Evolutionary conservation across 805 yeast genomes (phyloP).

Genomic region (Metschnikowia chrysomelidarum): DNA sequence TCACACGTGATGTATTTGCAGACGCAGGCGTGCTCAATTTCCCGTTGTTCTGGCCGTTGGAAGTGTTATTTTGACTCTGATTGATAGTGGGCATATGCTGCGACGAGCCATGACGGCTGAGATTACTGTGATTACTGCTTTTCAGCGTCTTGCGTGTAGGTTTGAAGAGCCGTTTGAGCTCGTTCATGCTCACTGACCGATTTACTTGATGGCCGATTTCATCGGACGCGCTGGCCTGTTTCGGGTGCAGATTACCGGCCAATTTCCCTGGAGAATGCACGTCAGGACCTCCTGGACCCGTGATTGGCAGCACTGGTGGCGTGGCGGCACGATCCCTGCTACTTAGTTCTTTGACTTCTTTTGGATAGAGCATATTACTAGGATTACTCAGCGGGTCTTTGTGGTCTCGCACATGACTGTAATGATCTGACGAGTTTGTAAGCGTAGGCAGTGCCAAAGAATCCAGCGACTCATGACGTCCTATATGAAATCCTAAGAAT

Average conservation of each 20-base stretch:
- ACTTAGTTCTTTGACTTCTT: no score
- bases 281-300: background rate
- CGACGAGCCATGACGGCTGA: no score
- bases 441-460: slow-evolving; percentile 35
- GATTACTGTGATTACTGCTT: no score
- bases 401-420: slow-evolving; percentile 16
- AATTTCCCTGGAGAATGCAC: slow-evolving; percentile 13
- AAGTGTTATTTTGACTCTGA: no score
- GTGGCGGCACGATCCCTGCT: slow-evolving; percentile 9
- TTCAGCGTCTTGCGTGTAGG: slow-evolving; percentile 43
- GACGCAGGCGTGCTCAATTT: background rate
- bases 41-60: no score
- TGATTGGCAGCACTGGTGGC: slow-evolving; percentile 7
- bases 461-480: slow-evolving; percentile 41
- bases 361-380: no score
- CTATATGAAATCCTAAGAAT: slow-evolving; percentile 42
- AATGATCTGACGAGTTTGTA: slow-evolving; percentile 34
- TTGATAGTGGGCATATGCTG: no score
- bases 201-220: slow-evolving; percentile 30
- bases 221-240: slow-evolving; percentile 10
- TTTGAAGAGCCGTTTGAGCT: slow-evolving; percentile 68
- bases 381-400: no score
- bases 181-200: slow-evolving; percentile 58
- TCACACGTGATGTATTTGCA: background rate
- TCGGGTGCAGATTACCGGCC: slow-evolving; percentile 8